Base-by-base conservation (phyloP, 1,139 yeast species). In the Diutina scorzettiae region DNA sequence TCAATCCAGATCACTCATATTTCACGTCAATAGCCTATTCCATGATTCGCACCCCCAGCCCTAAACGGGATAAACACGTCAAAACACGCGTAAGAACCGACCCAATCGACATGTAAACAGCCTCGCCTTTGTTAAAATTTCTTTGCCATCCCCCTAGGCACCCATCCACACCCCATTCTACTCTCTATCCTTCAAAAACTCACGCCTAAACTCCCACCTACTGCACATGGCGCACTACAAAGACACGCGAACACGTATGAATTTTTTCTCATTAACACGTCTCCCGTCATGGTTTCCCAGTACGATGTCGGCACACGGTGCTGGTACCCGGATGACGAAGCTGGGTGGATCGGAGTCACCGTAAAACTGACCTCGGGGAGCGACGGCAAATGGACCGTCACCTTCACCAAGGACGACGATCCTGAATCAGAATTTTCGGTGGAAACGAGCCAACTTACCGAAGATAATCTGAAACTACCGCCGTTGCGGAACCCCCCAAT, bases 271-370 rank as follows among this genome's bases (percentile, higher is more conserved):
- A 18, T 18, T 16, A 16, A 28, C 31, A 18, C 31, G 18, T 28
- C 16, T n/a, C 17, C 6, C 20, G 12, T 25, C 37, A 34, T 34
- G 39, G 39, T 34, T 20, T 23, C 39, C n/a, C 39, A 19, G 14
- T 34, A 34, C 28, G 39, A 34, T 19, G 39, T 23, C 18, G 39
- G 39, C 37, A 49, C 51, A 59, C 89, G 95, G 54, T 89, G 97
- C 66, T 91, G 98, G 98, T 80, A 83, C 53, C 96, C 94, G 28
- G 93, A 85, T 60, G 86, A 81, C 48, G 71, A 73, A 44, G 74
- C 76, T 52, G 98, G 97, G 29, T 91, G 97, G 96, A 69, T 87
- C 37, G 95, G 96, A 37, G 93, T 87, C 42, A 82, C 79, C 47
- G 86, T 91, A 41, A 68, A 73, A 45, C 66, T 76, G 44, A 71